Base-by-base conservation (phyloP, 495 filamentous ascomycete species). In the Friedmanniomyces endolithicus region DNA sequence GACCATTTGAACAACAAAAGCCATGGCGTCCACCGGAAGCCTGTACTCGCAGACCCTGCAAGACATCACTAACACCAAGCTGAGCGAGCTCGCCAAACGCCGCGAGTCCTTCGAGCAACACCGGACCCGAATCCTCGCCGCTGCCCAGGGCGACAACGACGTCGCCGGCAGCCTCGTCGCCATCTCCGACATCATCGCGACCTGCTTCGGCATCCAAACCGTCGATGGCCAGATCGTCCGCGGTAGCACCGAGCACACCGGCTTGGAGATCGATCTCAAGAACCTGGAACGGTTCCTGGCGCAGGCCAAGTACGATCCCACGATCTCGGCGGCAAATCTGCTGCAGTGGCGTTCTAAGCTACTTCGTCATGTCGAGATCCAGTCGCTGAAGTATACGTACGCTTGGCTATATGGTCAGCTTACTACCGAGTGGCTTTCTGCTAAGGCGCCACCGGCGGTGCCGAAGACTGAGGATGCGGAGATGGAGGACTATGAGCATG, bases 401-500 rank as follows among this genome's bases (percentile, higher is more conserved):
- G 64, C 64, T n/a, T 43, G 35, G 11, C 39, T 66, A 16, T 67
- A 61, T 50, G 63, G 64, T 9, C 31, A 59, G 24, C 58, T 67
- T 11, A 58, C 63, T 31, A 65, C 51, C 1, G 64, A 67, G 44
- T 65, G 63, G 63, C 52, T 66, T 49, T 49, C 56, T 19, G 40
- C 53, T 23, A 58, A 62, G 27, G 49, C 23, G 17, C 4, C 35
- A 4, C 49, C 57, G 60, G 22, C 48, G 59, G 17, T 19, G 1
- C 39, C 33, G 11, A 52, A 44, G 6, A 12, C 2, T 14, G 35
- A 25, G 60, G 11, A 67, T 59, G 34, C 40, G 22, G 43, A 53
- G 22, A 40, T 34, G 33, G 45, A 33, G 2, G 53, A 51, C 11
- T 41, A 55, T 25, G 75, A 76, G 71, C 71, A 74, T 31, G 47